Conservation (phyloP, 306 rosid species). For the Cicer judaicum region DNA sequence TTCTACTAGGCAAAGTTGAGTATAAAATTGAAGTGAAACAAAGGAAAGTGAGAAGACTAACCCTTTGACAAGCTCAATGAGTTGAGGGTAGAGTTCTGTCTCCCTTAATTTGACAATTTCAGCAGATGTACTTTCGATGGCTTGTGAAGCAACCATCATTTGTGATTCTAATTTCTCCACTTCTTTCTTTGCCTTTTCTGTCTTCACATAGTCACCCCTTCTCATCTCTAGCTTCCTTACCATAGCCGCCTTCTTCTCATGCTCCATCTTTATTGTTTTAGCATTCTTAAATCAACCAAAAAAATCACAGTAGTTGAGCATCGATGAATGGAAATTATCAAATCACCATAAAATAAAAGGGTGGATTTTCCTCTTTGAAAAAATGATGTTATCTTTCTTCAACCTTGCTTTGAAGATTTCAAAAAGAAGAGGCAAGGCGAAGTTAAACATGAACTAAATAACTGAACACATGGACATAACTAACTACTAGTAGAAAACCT, state of each 20-base stretch:
- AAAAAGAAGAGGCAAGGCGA: neutral
- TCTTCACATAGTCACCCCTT: conserved; percentile 82
- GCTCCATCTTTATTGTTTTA: conserved; percentile 74
- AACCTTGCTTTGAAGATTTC: neutral
- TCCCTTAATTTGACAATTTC: conserved; percentile 87
- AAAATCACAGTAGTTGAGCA: conserved; percentile 31
- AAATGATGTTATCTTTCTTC: neutral
- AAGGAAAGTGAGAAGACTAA: conserved; percentile 51
- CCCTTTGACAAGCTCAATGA: conserved; percentile 90
- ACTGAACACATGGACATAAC: neutral
- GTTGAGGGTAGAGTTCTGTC: conserved; percentile 85
- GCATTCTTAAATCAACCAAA: conserved; percentile 63
- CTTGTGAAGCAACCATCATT: conserved; percentile 89
- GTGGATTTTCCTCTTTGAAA: conserved; percentile 17
- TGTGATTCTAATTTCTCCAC: conserved; percentile 92
- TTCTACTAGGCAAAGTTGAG: neutral
- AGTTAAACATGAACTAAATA: conserved; percentile 3
- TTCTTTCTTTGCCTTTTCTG: conserved; percentile 88
- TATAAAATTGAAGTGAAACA: conserved; percentile 25
- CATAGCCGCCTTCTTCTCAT: conserved; percentile 68
- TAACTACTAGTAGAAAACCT: conserved; percentile 20
- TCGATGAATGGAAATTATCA: conserved; percentile 11
- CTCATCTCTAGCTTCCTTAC: conserved; percentile 87
- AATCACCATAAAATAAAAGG: neutral
- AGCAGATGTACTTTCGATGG: conserved; percentile 85